Base-by-base conservation (phyloP, 2,329 filamentous ascomycete genomes). In the Elsinoe arachidis region DNA sequence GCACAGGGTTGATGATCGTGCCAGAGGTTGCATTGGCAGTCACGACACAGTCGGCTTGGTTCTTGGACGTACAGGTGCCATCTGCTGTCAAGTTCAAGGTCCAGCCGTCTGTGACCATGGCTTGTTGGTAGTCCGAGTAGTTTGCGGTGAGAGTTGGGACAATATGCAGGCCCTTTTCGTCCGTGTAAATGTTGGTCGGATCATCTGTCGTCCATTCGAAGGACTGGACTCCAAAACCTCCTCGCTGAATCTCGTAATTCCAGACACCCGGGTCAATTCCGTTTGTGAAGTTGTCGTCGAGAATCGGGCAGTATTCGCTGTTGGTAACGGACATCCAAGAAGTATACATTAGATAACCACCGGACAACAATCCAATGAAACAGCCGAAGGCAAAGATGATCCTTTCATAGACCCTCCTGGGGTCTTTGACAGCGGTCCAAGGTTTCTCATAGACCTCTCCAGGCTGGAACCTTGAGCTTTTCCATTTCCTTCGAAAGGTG, bases 121-220 rank as follows among this genome's bases (percentile, higher is more conserved):
- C 69, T 12, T 63, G 63, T 2, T 71, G 74, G 55, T 77, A 74
- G 35, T 64, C 57, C 23, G 69, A 70, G 11, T 65, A 66, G 55
- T 68, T 62, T 34, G 62, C 67, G 15, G 77, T 80, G 15, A 80
- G 66, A 0, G 78, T 80, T 6, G 78, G 78, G n/a, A 78, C 74
- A 53, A 81, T 80, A 65, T 80, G 78, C 39, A 81, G 70, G n/a
- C 77, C 78, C 23, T 74, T 67, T 0, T 62, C 66, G 62, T 79
- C 75, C 35, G 75, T 69, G 64, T 75, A 81, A 12, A 74, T 68
- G 65, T 81, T 81, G 55, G 64, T 66, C 0, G 67, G 60, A 60
- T 79, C 76, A 2, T 66, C 69, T 5, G 78, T 81, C 0, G 78
- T 80, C 78, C 77, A 79, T 69, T 80, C 78, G 63, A 81, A 81